Base-by-base conservation (phyloP, 2,329 filamentous ascomycete genomes). In the Apiospora hydei region DNA sequence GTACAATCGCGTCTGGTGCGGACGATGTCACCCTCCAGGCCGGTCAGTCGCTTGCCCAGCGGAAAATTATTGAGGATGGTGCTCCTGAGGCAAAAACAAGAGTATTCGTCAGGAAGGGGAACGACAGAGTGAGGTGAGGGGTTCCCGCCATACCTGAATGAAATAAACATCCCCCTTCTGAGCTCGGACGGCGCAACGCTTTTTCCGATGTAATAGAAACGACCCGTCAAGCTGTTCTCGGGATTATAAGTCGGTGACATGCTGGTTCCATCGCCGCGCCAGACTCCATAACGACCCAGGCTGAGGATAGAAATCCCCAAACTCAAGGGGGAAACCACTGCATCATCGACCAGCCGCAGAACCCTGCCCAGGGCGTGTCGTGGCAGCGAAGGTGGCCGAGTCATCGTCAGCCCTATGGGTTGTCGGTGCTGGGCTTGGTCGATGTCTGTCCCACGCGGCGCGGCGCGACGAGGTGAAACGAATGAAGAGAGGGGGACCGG, bases 211-310 rank as follows among this genome's bases (percentile, higher is more conserved):
- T 14, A 26, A 24, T 57, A 57, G 5, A 34, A 2, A 13, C 7
- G 34, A 1, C 26, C 26, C 26, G 26, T 30, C 26, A 30, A 30
- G 51, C 26, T 57, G 26, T 8, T 5, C 7, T 8, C 18, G 14
- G 4, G 26, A 14, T 57, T 14, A 14, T 34, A 34, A 6, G 51
- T 57, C 14, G 26, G 51, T 16, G 26, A 1, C 24, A 34, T 57
- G 14, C 24, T 10, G 26, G 26, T 4, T 26, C 51, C 6, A 0
- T 0, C 26, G 4, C 51, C 0, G 1, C 1, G 0, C 18, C 2
- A 34, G 4, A 18, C 2, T 7, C 0, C 1, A 26, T 8, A 34
- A 34, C 16, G 26, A 2, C 14, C 4, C 0, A 2, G 4, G 26
- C 5, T 57, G 26, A 7, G 5, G 1, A 2, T 18, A 8, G 13